These are phyloP conservation scores for Paxillus involutus DNA, from an alignment of 768 basidiomycete species.

Conservation along the genomic window DNA sequence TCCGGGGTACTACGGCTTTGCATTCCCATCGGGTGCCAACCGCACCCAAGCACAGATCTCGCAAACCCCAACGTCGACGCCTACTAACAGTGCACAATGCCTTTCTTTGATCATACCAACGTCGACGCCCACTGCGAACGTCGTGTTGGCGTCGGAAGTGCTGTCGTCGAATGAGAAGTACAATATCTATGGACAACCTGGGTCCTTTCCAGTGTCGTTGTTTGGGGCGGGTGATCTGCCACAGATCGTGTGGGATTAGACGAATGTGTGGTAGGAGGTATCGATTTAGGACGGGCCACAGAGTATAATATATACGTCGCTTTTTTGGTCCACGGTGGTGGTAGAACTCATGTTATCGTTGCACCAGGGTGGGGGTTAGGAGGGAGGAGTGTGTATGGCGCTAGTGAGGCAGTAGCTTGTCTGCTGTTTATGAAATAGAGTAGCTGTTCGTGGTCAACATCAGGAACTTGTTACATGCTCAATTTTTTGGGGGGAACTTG, in stretches of 20 bases:
- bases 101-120: constrained; percentile 25
- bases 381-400: no score
- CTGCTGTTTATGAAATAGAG: no score
- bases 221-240: constrained; percentile 15
- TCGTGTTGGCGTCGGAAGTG: constrained; percentile 15
- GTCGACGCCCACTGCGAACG: constrained; percentile 23
- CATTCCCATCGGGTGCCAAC: constrained; percentile 28
- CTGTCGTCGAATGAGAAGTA: constrained; percentile 6
- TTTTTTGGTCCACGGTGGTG: no score
- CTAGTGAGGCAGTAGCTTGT: no score
- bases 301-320: no score
- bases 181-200: constrained; percentile 13
- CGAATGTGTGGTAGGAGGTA: constrained; percentile 7
- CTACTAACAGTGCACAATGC: constrained; percentile 24
- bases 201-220: constrained; percentile 3
- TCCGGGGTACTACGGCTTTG: constrained; percentile 33
- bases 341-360: no score
- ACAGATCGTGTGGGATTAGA: constrained; percentile 20
- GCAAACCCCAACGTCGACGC: constrained; percentile 27
- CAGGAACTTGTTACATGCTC: no score
- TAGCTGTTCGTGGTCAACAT: no score
- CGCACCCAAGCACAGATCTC: constrained; percentile 27
- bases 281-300: no score
- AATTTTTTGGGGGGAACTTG: no score
- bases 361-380: no score